These are phyloP conservation scores for Helianthus tuberosus DNA, from an alignment of 129 eudicot genomes.

Conservation along the genomic window DNA sequence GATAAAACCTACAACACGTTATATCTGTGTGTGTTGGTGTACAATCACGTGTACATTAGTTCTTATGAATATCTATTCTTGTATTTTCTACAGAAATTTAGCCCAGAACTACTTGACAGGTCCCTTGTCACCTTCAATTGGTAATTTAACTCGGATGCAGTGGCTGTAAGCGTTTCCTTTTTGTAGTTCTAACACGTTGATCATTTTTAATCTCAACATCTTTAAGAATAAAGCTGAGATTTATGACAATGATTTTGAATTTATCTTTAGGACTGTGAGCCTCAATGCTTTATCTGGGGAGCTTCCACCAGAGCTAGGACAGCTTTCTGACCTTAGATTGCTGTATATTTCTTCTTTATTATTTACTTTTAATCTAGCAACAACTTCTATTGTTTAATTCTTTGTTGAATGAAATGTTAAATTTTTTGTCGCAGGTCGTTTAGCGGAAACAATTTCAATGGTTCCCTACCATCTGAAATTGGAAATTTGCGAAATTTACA, in stretches of 20 bases:
- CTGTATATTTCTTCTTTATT: constrained; percentile 7
- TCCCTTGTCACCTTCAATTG: constrained; percentile 63
- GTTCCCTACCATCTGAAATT: constrained; percentile 72
- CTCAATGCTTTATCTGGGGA: constrained; percentile 75
- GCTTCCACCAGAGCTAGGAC: constrained; percentile 69
- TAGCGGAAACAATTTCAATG: constrained; percentile 65
- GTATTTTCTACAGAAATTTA: constrained; percentile 53
- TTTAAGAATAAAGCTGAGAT: not conserved
- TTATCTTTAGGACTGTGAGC: constrained; percentile 49
- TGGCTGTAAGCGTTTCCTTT: constrained; percentile 51
- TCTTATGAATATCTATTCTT: constrained; percentile 32
- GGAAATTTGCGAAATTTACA: constrained; percentile 57
- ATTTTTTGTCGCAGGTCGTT: constrained; percentile 42
- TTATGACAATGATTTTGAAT: not conserved
- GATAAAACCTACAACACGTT: not conserved
- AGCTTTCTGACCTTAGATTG: constrained; percentile 50
- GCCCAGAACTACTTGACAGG: constrained; percentile 74
- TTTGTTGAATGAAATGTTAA: constrained; percentile 13
- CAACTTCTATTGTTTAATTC: not conserved
- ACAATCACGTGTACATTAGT: not conserved
- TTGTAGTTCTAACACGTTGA: not conserved
- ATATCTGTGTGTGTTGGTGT: not conserved
- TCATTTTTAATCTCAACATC: not conserved
- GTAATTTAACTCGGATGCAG: constrained; percentile 67
- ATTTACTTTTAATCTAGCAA: not conserved